Evolutionary conservation across 2,329 filamentous ascomycete genomes (phyloP).

Genomic region (Pyrenophora tritici-repentis): DNA sequence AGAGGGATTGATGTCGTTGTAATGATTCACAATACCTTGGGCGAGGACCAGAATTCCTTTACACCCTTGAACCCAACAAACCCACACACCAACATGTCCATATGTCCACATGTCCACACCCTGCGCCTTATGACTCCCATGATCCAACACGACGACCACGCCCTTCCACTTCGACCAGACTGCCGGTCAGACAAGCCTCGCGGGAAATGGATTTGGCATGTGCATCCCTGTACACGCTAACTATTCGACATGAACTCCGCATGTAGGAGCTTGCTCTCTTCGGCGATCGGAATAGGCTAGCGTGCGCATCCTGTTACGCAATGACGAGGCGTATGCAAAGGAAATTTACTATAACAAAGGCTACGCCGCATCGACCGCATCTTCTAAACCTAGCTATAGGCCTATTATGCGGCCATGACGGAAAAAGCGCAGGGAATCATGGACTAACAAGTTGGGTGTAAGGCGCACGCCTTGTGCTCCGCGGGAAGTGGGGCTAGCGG

Average conservation of each 20-base stretch:
- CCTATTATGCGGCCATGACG: not conserved
- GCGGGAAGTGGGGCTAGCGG: constrained; percentile 1
- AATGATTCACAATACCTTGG: not conserved
- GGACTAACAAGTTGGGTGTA: not conserved
- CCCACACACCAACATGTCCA: not conserved
- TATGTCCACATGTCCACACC: not conserved
- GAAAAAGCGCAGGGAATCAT: not conserved
- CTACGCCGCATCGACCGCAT: not conserved
- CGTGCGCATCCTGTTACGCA: not conserved
- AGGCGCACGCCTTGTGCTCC: constrained; percentile 8
- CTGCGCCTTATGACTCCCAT: constrained; percentile 6
- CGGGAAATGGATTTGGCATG: not conserved
- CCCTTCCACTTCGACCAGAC: too few species aligned
- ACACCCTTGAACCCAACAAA: not conserved
- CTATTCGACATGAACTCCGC: not conserved
- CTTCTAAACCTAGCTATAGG: not conserved
- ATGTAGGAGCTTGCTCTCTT: not conserved
- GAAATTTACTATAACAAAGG: not conserved
- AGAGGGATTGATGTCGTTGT: not conserved
- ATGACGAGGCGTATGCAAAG: not conserved
- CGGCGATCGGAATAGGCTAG: not conserved
- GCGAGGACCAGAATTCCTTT: not conserved
- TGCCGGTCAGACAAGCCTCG: too few species aligned
- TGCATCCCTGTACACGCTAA: not conserved
- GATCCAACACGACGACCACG: too few species aligned